These are phyloP conservation scores for Metroxylon sagu DNA, from an alignment of 176 grass and related monocot species.

Conservation along the genomic window DNA sequence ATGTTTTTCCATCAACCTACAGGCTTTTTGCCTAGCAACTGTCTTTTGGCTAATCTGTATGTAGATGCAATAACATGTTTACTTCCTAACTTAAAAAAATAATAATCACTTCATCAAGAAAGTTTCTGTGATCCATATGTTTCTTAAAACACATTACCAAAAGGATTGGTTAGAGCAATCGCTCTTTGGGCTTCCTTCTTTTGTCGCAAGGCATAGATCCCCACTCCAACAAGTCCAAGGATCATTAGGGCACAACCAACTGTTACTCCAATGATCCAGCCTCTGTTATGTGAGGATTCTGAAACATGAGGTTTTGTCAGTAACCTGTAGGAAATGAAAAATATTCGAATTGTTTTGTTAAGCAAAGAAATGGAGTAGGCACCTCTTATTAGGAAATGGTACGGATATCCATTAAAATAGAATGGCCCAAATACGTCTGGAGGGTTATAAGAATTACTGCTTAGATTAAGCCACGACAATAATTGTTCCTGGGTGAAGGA, in stretches of 20 bases:
- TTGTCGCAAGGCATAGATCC: constrained; percentile 38
- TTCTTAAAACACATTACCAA: constrained; percentile 39
- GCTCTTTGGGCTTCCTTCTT: constrained; percentile 42
- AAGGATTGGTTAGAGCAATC: constrained; percentile 34
- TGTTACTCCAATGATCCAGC: constrained; percentile 32
- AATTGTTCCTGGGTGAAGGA: constrained; percentile 41
- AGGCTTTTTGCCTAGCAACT: too few species aligned
- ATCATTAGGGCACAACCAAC: constrained; percentile 29
- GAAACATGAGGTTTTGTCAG: neutral
- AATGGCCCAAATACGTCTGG: constrained; percentile 41
- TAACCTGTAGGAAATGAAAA: constrained; percentile 7
- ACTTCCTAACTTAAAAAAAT: too few species aligned
- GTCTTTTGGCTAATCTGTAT: too few species aligned
- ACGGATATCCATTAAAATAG: constrained; percentile 26
- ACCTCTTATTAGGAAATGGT: constrained; percentile 32
- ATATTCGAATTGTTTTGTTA: neutral
- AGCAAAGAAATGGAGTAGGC: constrained; percentile 2
- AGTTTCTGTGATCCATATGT: too few species aligned
- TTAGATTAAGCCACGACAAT: constrained; percentile 46
- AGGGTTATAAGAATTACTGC: constrained; percentile 27
- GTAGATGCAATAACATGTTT: too few species aligned
- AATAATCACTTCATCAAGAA: too few species aligned
- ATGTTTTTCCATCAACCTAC: too few species aligned
- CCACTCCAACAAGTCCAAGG: constrained; percentile 25
- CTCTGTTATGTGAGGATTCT: neutral